Conservation (phyloP, 2,329 filamentous ascomycete species). For the Aspergillus pseudoviridinutans region DNA sequence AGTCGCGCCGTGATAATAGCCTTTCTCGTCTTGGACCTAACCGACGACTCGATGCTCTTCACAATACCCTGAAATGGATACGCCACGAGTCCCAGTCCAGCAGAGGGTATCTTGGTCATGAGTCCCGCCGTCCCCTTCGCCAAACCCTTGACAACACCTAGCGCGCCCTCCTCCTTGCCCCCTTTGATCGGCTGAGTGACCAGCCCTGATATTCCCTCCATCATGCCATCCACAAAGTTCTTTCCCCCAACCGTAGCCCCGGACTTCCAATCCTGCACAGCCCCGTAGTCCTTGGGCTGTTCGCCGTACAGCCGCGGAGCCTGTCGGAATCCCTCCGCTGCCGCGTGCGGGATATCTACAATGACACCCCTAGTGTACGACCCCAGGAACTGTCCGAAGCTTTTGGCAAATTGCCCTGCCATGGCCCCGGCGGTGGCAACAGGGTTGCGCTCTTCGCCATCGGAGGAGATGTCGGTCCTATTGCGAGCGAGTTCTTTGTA, state of each 20-base stretch:
- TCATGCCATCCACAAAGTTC: slow-evolving; percentile 30
- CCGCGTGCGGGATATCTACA: slow-evolving; percentile 36
- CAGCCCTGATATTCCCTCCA: slow-evolving; percentile 28
- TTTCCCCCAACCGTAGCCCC: slow-evolving; percentile 30
- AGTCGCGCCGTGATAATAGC: slow-evolving; percentile 19
- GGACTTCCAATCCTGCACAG: slow-evolving; percentile 31
- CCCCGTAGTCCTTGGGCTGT: slow-evolving; percentile 27
- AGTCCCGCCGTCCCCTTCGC: slow-evolving; percentile 29
- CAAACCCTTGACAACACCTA: slow-evolving; percentile 31
- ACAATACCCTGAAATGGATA: slow-evolving; percentile 32
- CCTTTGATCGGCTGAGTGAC: slow-evolving; percentile 29
- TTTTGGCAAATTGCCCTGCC: slow-evolving; percentile 15
- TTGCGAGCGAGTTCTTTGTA: slow-evolving; percentile 22
- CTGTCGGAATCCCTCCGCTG: slow-evolving; percentile 33
- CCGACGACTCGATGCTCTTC: slow-evolving; percentile 27
- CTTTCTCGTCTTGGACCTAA: slow-evolving; percentile 23
- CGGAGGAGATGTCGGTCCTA: background rate
- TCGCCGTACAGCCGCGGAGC: slow-evolving; percentile 37
- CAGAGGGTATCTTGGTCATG: slow-evolving; percentile 20
- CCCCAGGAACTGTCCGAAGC: slow-evolving; percentile 23
- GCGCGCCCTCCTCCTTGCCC: slow-evolving; percentile 27
- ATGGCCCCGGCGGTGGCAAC: slow-evolving; percentile 5
- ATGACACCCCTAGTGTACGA: slow-evolving; percentile 29
- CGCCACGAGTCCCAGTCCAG: slow-evolving; percentile 26
- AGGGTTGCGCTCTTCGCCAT: background rate